Base-by-base conservation (phyloP, 768 basidiomycete genomes). In the Collybia nuda region DNA sequence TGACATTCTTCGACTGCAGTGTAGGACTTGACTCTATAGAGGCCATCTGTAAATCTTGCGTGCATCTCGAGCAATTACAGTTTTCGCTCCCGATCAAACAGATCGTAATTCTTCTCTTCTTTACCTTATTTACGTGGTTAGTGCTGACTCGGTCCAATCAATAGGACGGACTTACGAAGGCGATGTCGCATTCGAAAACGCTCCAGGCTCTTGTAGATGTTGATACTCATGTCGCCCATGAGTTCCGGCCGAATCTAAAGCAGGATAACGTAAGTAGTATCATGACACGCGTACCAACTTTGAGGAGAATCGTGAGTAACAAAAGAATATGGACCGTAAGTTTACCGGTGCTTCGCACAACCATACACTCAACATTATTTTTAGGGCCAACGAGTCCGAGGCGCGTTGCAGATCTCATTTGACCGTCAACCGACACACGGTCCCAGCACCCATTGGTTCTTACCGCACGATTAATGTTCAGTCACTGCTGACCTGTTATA, bases 251-350 rank as follows among this genome's bases (percentile, higher is more conserved):
- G 6, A 64, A 67, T 8, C 66, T 82, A 17, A 66, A 59, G 40
- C 64, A 60, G 28, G 67, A 70, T 9, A 71, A 69, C 26, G 72
- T 73, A 18, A 63, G 61, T 8, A 47, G 66, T 32, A 66, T 85
- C 63, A 76, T 80, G 67, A 57, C 59, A 24, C 53, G 57, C 3
- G 71, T 74, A 19, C 68, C 64, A 2, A 68, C 56, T 18, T 62
- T 87, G 40, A 66, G 62, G 39, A 77, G 69, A 47, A 67, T 86
- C 38, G 67, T 82, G 11, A 76, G 73, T 17, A 76, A 75, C 50
- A 71, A 73, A 15, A 69, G 81, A 35, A 60, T 78, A 9, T 86
- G 84, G 83, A 78, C 68, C 55, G 84, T 83, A 54, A 35, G 5
- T 44, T 49, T 37, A 19, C 35, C 17, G 45, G 32, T 24, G 36